Conservation (phyloP, 1,284 basidiomycete species). For the Austropuccinia psidii region DNA sequence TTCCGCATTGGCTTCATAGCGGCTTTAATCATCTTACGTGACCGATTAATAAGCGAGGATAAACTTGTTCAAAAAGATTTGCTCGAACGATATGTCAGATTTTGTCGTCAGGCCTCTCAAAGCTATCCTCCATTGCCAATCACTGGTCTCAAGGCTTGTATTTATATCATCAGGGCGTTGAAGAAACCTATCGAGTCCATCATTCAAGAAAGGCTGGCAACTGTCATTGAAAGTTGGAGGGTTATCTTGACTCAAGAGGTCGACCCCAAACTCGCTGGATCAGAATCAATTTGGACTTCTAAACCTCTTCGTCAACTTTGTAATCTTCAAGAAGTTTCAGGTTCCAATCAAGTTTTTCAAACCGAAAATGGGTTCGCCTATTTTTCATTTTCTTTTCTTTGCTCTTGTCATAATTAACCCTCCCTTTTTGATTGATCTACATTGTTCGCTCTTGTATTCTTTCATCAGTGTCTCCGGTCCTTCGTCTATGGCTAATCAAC, state of each 20-base stretch:
- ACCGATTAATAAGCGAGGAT: not conserved
- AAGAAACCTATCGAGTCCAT: not conserved
- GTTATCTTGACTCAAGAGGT: not conserved
- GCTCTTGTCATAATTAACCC: no score
- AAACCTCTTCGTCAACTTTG: constrained; percentile 13
- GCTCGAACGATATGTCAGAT: constrained; percentile 3
- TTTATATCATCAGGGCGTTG: constrained; percentile 4
- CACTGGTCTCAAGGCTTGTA: constrained; percentile 23
- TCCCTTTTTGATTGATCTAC: no score
- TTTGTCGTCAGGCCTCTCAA: not conserved
- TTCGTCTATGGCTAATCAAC: no score
- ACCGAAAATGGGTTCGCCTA: no score
- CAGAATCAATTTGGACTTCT: constrained; percentile 14
- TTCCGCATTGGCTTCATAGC: no score
- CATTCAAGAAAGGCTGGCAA: constrained; percentile 10
- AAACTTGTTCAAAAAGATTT: not conserved
- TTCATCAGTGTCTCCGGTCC: no score
- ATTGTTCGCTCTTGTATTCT: no score
- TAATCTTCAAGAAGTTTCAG: no score
- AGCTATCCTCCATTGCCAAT: constrained; percentile 11
- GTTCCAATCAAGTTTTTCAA: no score
- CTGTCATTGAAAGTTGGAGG: constrained; percentile 20
- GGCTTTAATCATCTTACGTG: not conserved
- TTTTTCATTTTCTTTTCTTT: no score
- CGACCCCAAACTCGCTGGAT: constrained; percentile 12